phyloP scores from a whole-genome alignment of 176 grass and related monocot species.

The Carex cristatella region DNA sequence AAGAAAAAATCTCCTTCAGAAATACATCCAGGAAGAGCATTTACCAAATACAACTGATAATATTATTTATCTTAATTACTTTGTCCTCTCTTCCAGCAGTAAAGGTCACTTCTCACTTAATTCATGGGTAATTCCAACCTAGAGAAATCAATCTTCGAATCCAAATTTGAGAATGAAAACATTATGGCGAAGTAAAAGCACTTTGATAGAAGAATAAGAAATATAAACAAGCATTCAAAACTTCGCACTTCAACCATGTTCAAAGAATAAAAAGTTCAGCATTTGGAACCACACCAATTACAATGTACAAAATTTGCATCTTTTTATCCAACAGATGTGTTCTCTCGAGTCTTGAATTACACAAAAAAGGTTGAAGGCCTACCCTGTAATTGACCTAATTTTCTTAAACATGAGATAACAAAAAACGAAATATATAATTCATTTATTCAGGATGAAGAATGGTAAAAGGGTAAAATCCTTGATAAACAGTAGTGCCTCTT shows the following conservation, averaged over 20 bases:
- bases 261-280: not conserved
- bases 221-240: not conserved
- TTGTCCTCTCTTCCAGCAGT: not conserved
- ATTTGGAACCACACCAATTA: not conserved
- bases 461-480: not conserved
- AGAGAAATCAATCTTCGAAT: not conserved
- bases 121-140: not conserved
- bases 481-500: not conserved
- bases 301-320: slow-evolving; percentile 5
- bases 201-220: not conserved
- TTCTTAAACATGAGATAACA: not conserved
- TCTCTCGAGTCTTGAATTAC: not conserved
- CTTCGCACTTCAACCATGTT: not conserved
- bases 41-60: not conserved
- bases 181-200: not conserved
- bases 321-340: not conserved
- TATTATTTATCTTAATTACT: not conserved
- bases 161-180: not conserved
- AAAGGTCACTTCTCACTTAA: not conserved
- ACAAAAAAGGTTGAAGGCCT: not conserved
- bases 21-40: not conserved
- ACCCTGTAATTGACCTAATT: not conserved
- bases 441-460: slow-evolving; percentile 13
- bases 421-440: not conserved
- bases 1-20: not conserved